Evolutionary conservation across 1,284 basidiomycete genomes (phyloP).

Genomic region (Puccinia brachypodii): DNA sequence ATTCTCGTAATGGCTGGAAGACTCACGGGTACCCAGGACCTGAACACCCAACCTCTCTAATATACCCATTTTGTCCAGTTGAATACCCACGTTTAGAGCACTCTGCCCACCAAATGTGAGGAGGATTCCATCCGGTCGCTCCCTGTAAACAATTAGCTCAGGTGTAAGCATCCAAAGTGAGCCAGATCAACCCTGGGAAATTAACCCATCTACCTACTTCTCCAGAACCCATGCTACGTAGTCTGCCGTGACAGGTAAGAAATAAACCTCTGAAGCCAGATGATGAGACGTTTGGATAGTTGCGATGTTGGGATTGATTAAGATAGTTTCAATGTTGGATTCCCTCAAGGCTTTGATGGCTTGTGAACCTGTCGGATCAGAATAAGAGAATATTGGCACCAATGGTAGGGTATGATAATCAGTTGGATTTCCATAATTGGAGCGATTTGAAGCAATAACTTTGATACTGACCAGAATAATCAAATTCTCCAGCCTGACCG

Average conservation of each 20-base stretch:
- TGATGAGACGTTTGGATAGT: constrained; percentile 97
- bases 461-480: constrained; percentile 76
- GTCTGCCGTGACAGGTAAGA: constrained; percentile 92
- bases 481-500: constrained; percentile 99
- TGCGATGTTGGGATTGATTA: constrained; percentile 97
- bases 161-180: background rate
- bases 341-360: constrained; percentile 97
- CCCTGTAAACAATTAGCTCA: constrained; percentile 56
- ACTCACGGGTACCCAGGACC: constrained; percentile 79
- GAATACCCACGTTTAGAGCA: constrained; percentile 96
- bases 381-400: background rate
- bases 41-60: constrained; percentile 90
- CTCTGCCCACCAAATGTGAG: constrained; percentile 98
- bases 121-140: constrained; percentile 93
- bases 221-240: constrained; percentile 98
- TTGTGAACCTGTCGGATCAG: constrained; percentile 67
- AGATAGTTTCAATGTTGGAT: constrained; percentile 88
- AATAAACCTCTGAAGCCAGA: constrained; percentile 94
- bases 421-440: background rate
- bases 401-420: background rate
- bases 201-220: constrained; percentile 61
- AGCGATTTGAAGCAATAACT: constrained; percentile 27
- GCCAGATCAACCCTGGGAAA: background rate
- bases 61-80: constrained; percentile 95
- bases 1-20: background rate